Evolutionary conservation across 257 asterid genomes (phyloP).

Genomic region (Eucommia ulmoides): DNA sequence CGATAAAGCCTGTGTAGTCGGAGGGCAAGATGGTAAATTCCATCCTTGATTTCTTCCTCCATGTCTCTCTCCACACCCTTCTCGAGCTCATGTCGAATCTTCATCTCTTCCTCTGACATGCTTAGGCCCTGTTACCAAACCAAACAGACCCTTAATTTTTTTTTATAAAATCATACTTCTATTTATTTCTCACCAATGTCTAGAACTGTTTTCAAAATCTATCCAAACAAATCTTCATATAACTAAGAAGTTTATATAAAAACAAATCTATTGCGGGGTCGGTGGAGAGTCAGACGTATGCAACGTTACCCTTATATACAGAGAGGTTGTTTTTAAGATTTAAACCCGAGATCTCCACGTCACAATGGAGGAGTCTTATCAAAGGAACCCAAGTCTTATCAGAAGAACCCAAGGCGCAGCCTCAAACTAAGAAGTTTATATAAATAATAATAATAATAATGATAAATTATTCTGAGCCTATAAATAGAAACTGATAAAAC

Average conservation of each 20-base stretch:
- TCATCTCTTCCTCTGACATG: constrained; percentile 41
- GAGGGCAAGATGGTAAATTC: constrained; percentile 42
- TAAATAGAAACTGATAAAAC: neutral
- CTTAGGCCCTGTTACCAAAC: no score
- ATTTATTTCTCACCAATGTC: neutral
- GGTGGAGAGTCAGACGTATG: neutral
- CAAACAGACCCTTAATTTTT: no score
- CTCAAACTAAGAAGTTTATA: neutral
- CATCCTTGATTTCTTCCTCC: constrained; percentile 60
- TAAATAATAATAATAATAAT: neutral
- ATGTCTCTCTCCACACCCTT: constrained; percentile 9
- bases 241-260: neutral
- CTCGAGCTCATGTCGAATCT: constrained; percentile 32
- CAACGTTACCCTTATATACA: neutral
- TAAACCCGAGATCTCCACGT: no score
- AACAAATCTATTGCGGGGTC: neutral
- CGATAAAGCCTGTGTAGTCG: constrained; percentile 45
- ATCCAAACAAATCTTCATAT: neutral
- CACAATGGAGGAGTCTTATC: no score
- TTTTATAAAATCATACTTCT: neutral
- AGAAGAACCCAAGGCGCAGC: neutral
- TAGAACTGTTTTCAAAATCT: neutral
- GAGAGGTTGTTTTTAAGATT: no score
- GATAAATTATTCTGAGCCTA: neutral
- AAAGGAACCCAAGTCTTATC: no score